Conservation (phyloP, 352 stramenopile genomes). For the Phytophthora parvispora region DNA sequence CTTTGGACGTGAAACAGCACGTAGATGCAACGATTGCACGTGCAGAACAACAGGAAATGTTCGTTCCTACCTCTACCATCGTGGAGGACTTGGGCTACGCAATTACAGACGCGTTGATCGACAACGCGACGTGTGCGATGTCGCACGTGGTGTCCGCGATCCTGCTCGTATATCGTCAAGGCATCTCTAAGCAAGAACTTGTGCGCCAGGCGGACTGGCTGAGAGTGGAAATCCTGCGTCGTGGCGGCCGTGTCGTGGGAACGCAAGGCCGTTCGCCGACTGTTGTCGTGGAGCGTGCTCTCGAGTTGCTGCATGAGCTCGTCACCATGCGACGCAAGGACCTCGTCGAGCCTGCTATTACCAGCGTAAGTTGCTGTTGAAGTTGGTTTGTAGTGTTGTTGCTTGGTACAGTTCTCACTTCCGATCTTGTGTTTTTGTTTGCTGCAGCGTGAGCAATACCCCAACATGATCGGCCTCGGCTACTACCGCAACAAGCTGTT, state of each 20-base stretch:
- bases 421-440: conserved; percentile 9
- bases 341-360: conserved; percentile 83
- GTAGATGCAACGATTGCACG: conserved; percentile 35
- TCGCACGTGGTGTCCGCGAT: conserved; percentile 82
- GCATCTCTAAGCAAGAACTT: conserved; percentile 77
- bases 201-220: conserved; percentile 84
- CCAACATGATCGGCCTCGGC: conserved; percentile 88
- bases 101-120: conserved; percentile 80
- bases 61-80: conserved; percentile 47
- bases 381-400: neutral
- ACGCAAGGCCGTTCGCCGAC: conserved; percentile 75
- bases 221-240: conserved; percentile 71
- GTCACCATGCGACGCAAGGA: conserved; percentile 80
- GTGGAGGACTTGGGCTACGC: conserved; percentile 78
- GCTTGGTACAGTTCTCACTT: conserved; percentile 14
- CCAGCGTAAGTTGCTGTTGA: conserved; percentile 51
- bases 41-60: conserved; percentile 38
- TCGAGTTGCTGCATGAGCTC: conserved; percentile 77
- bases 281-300: conserved; percentile 72
- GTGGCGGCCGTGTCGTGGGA: conserved; percentile 75
- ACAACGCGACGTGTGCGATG: conserved; percentile 73
- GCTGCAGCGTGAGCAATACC: conserved; percentile 78
- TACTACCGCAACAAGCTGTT: conserved; percentile 92
- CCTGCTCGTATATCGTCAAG: conserved; percentile 82
- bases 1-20: conserved; percentile 76